Base-by-base conservation (phyloP, 2,329 filamentous ascomycete species). In the Aspergillus ustus region DNA sequence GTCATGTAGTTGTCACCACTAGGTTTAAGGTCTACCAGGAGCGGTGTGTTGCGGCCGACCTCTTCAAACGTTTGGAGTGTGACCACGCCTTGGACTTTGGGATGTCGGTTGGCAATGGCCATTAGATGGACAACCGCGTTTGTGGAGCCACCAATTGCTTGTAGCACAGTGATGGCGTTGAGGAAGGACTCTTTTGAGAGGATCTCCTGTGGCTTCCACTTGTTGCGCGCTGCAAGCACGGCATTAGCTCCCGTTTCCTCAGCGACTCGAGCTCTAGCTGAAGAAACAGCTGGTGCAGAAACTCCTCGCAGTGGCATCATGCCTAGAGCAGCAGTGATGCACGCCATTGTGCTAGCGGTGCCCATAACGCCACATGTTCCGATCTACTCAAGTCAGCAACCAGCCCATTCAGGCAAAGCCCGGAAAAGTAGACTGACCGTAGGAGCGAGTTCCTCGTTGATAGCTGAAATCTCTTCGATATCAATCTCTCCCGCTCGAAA, bases 381-480 rank as follows among this genome's bases (percentile, higher is more conserved):
- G 15, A 77, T 73, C 77, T 76, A 43, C 34, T 19, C 20, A 1
- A 4, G 31, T 59, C 46, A 55, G 25, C n/a, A 53, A 49, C 6
- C 17, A 40, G 11, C 7, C 7, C 15, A 29, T n/a, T 2, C 34
- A 31, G 37, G 37, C 17, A 28, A 17, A n/a, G 8, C 0, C n/a
- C 11, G 3, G 22, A 29, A 8, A 34, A n/a, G 40, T 8, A 29
- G 28, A 70, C 82, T 66, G 70, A 87, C 87, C 0, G 89, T 91
- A 0, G 90, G 89, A 0, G 89, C 89, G 7, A 92, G 79, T 68
- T 92, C 89, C 50, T 91, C 88, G 63, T 91, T 92, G 29, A 92
- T 82, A 2, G 81, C 85, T 1, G 84, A 81, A 25, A 92, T 91
- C 61, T 91, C 89, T 70, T 92, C 89, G 2, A 92, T 85, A 64